Evolutionary conservation across 2,329 filamentous ascomycete species (phyloP), one percentile per base, ranked within the genome.

Genomic region (Fusarium nisikadoi): DNA sequence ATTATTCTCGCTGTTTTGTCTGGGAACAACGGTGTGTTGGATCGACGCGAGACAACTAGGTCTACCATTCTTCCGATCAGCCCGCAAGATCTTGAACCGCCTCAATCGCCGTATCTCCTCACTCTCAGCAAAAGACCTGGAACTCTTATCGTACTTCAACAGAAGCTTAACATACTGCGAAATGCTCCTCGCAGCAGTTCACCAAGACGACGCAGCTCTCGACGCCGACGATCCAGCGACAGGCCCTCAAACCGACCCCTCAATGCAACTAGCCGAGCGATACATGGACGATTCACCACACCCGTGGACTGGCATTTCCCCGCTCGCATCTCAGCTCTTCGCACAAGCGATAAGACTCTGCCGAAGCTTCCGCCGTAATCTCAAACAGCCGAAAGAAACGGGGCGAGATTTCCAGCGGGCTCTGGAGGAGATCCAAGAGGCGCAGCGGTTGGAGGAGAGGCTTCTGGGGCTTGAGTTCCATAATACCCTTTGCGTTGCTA

Each of bases 21-120:
- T 84, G 3, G 82, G 82, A 0, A 83, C 82, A 1, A 82, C 81
- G 0, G 76, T 83, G 0, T 82, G 81, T 68, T 84, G 82, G 82
- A 76, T 84, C 0, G 82, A 84, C 31, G 76, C 81, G 0, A 73
- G 75, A 8, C 74, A 79, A 12, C 49, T 82, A 3, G 81, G 80
- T 2, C 53, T 79, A 5, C 80, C 80, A 1, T 82, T 81, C 61
- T 74, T 83, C 16, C 71, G 73, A 29, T 78, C 80, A 27, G 77
- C 79, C 6, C 71, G 72, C 8, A 56, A 64, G 8, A 72, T 81
- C 11, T 64, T 81, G 0, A 65, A 72, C 5, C 78, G 76, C 1
- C 55, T 80, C 2, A 78, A 79, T 5, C 55, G 73, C 9, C 74
- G 77, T 1, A 47, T 72, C 2, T 39, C 59, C 9, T 41, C 45